These are phyloP conservation scores for Protomyces gravidus DNA, from an alignment of 1,139 yeast genomes.

Conservation along the genomic window DNA sequence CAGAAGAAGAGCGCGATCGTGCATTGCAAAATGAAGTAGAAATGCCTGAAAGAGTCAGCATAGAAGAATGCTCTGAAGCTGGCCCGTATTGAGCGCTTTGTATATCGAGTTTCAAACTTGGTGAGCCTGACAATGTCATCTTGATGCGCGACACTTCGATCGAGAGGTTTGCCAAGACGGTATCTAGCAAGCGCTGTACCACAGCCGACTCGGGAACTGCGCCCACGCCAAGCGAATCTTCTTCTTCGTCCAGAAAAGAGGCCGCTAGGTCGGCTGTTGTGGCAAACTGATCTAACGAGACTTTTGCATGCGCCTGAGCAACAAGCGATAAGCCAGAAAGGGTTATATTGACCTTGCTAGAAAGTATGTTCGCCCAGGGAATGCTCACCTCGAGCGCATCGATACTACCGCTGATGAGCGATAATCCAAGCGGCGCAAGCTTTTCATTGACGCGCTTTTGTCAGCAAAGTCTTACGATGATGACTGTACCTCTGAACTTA, in stretches of 20 bases:
- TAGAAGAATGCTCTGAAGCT: neutral
- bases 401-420: slow-evolving; percentile 2
- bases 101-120: neutral
- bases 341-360: slow-evolving; percentile 4
- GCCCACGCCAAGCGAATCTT: slow-evolving; percentile 13
- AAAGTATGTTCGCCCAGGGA: slow-evolving; percentile 18
- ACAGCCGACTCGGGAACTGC: slow-evolving; percentile 13
- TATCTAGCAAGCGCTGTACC: slow-evolving; percentile 9
- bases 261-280: slow-evolving; percentile 6
- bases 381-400: slow-evolving; percentile 4
- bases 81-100: neutral
- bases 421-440: slow-evolving; percentile 3
- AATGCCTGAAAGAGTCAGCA: neutral
- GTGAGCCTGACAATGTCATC: neutral
- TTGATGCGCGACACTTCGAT: slow-evolving; percentile 1
- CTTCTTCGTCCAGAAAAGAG: slow-evolving; percentile 9
- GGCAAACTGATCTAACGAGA: neutral
- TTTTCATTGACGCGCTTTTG: slow-evolving; percentile 2
- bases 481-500: slow-evolving; percentile 9
- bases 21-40: neutral
- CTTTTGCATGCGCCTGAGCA: neutral
- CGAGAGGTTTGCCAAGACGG: neutral
- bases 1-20: neutral
- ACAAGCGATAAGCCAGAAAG: slow-evolving; percentile 4
- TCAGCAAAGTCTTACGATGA: neutral